phyloP scores from a whole-genome alignment of 257 asterid species.

The Solanum stenotomum region DNA sequence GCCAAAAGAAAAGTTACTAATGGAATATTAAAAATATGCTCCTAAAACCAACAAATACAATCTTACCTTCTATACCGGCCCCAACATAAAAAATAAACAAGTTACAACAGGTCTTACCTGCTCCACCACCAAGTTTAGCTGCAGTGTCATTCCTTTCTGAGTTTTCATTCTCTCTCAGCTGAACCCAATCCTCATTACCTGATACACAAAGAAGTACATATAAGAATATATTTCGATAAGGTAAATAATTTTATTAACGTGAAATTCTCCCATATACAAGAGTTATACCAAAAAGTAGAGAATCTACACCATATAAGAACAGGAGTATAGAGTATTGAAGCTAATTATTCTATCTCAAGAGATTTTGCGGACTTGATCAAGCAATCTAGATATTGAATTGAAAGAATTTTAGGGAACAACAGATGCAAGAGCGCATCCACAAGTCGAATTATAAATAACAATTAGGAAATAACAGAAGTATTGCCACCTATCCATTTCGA shows the following conservation, averaged over 20 bases:
- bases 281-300: background rate
- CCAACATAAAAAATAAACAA: background rate
- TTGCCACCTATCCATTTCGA: background rate
- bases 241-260: background rate
- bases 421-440: background rate
- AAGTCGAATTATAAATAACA: background rate
- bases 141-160: slow-evolving; percentile 19
- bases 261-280: background rate
- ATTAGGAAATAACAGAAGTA: background rate
- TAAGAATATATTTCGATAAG: background rate
- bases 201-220: slow-evolving; percentile 1
- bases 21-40: background rate
- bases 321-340: background rate
- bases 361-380: background rate
- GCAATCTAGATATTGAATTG: background rate
- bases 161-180: slow-evolving; percentile 6
- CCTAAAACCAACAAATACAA: background rate
- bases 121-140: slow-evolving; percentile 14
- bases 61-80: background rate
- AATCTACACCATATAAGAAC: background rate
- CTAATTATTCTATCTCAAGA: background rate
- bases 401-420: background rate
- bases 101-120: slow-evolving; percentile 3
- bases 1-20: background rate
- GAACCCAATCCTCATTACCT: slow-evolving; percentile 29